Evolutionary conservation across 768 basidiomycete species (phyloP), one percentile per base, ranked within the genome.

Genomic region (Phlegmacium glaucopus): DNA sequence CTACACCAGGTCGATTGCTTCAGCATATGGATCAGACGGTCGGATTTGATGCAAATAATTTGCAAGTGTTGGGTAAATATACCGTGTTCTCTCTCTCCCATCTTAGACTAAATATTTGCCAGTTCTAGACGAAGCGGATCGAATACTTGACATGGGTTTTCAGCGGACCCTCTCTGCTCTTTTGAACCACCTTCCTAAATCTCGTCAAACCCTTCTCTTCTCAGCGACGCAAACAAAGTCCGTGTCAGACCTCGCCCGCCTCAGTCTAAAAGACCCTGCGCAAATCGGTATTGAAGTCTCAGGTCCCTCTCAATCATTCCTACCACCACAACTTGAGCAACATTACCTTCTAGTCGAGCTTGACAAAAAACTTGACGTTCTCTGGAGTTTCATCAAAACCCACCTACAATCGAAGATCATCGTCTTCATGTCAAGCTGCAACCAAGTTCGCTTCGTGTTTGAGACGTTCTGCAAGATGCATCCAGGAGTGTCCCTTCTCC

Each of bases 21-120:
- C 96, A 99, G 58, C 96, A 99, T 64, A 89, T 99, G 87, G 96
- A 98, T 62, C 94, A 97, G 66, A 98, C 96, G 3, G 79, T 94
- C 45, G 94, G 94, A 1, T 96, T 99, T 53, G 93, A 94, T 48
- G 82, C 83, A 22, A 85, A 87, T 53, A 91, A 92, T 60, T 70
- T 99, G n/a, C 94, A 97, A 63, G 61, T 94, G 27, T 79, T 99
- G 15, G 87, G 93, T 90, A 54, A 34, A 10, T 34, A 34, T 34
- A 4, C 6, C 49, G 88, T 72, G 40, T 36, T 15, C 40, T 18
- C 27, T 36, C 38, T 15, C 40, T 18, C 27, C 34, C 38, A 22
- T 39, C 35, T 34, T 36, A 12, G 17, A 36, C 13, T 42, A 25
- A 41, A 54, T 26, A 39, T 15, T 16, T 43, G 45, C 9, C 54